Percentiles rank a stretch among this genome's conserved stretches.
These are phyloP conservation scores for Ogataea sp. DNA, from an alignment of 805 yeast genomes.

Conservation along the genomic window DNA sequence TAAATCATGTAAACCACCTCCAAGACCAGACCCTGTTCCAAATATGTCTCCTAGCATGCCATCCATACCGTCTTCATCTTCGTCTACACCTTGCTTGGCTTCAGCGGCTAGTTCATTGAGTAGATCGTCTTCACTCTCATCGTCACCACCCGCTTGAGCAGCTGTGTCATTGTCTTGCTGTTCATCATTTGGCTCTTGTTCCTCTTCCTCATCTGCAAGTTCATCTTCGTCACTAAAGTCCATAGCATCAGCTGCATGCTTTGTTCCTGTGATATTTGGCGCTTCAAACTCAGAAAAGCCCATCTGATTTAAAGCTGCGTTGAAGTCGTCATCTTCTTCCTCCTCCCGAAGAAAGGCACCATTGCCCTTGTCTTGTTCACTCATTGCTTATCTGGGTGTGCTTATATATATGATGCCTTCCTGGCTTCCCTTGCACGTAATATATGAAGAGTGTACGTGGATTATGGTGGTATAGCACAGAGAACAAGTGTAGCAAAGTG, in stretches of 20 bases:
- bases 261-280: conserved; percentile 40
- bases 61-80: conserved; percentile 22
- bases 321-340: conserved; percentile 25
- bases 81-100: conserved; percentile 28
- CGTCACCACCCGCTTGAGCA: conserved; percentile 29
- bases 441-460: no score
- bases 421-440: no score
- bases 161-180: conserved; percentile 32
- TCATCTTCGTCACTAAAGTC: conserved; percentile 95
- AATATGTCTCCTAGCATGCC: conserved; percentile 22
- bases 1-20: conserved; percentile 15
- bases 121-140: conserved; percentile 26
- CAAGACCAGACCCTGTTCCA: conserved; percentile 20
- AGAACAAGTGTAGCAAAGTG: no score
- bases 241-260: conserved; percentile 86
- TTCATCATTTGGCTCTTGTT: conserved; percentile 19
- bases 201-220: conserved; percentile 79
- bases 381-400: no score
- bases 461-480: no score
- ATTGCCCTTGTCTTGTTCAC: no score
- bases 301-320: conserved; percentile 25
- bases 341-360: no score
- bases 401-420: no score
- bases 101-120: conserved; percentile 30
- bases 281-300: conserved; percentile 21